A percentile compares a stretch with the other conserved stretches of the same genome.
Conservation (phyloP, 2,329 filamentous ascomycete species). For the Pseudocercospora fuligena region DNA sequence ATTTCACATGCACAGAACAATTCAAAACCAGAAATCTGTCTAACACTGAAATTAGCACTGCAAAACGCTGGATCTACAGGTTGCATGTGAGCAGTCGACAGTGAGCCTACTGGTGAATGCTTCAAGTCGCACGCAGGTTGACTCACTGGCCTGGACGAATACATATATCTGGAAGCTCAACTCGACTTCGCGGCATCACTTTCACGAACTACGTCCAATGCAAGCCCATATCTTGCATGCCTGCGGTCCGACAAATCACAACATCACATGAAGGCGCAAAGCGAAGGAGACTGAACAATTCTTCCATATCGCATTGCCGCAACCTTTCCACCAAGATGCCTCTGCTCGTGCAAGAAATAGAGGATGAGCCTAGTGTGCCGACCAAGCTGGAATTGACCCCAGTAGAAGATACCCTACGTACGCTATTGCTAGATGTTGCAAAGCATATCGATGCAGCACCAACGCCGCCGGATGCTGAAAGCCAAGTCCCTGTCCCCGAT, state of each 20-base stretch:
- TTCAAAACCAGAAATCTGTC: background rate
- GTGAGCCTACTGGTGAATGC: constrained; percentile 24
- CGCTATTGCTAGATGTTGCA: constrained; percentile 83
- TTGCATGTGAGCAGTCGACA: background rate
- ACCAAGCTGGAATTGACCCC: constrained; percentile 63
- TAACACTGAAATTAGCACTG: background rate
- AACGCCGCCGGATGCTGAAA: constrained; percentile 29
- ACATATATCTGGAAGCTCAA: constrained; percentile 12
- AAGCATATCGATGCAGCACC: constrained; percentile 63
- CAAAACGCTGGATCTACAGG: background rate
- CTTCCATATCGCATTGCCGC: constrained; percentile 20
- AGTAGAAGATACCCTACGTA: constrained; percentile 72
- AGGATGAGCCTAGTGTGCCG: constrained; percentile 28
- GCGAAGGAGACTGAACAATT: constrained; percentile 33
- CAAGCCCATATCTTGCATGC: constrained; percentile 34
- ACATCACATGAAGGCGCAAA: constrained; percentile 38
- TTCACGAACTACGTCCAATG: constrained; percentile 26
- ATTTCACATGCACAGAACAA: background rate
- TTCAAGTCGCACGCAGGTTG: constrained; percentile 24
- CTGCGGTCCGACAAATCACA: constrained; percentile 34
- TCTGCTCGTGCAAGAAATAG: constrained; percentile 39
- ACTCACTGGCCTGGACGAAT: constrained; percentile 24
- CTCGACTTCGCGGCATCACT: background rate
- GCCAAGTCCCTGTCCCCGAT: constrained; percentile 47
- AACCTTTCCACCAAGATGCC: constrained; percentile 35